Base-by-base conservation (phyloP, 768 basidiomycete species). In the Suillus luteus region DNA sequence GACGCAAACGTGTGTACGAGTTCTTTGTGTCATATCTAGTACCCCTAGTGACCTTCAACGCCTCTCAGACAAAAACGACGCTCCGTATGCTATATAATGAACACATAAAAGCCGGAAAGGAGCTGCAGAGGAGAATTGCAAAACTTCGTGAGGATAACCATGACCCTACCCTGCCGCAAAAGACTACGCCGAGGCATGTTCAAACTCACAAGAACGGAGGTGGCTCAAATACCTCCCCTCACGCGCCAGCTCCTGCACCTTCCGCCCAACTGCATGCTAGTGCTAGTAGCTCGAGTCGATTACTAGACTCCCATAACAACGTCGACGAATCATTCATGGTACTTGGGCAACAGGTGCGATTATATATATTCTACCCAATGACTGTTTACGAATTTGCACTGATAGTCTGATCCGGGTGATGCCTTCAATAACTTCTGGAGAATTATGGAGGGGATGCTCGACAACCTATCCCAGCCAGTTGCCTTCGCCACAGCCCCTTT, bases 301-400 rank as follows among this genome's bases (percentile, higher is more conserved):
- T 72, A 80, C 75, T 79, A 62, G 82, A 90, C 65, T 84, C 85
- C 35, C 80, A 83, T 71, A 84, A 85, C 65, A 85, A 87, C 1
- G 90, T 91, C 1, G 93, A 93, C 55, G 93, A 94, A 71, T 94
- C 93, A 0, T 95, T 94, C 69, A 93, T 95, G 92, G 81, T 95
- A 2, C 80, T 94, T 3, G 91, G 91, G 19, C 92, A 93, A 72
- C 83, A 86, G 68, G 90, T 92, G 70, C 69, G 86, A 80, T 64
- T 19, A 62, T 55, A 10, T 49, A 38, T 31, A 43, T 37, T 44
- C 51, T 61, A 49, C 57, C 64, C 46, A 11, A 46, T 59, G 17
- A 54, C 49, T 57, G 68, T 31, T 8, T 44, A 68, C 38, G 49
- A 55, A 61, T 22, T 52, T 17, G 49, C 63, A 49, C 52, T 48